Evolutionary conservation across 306 rosid genomes (phyloP).

Genomic region (Quercus wislizeni): DNA sequence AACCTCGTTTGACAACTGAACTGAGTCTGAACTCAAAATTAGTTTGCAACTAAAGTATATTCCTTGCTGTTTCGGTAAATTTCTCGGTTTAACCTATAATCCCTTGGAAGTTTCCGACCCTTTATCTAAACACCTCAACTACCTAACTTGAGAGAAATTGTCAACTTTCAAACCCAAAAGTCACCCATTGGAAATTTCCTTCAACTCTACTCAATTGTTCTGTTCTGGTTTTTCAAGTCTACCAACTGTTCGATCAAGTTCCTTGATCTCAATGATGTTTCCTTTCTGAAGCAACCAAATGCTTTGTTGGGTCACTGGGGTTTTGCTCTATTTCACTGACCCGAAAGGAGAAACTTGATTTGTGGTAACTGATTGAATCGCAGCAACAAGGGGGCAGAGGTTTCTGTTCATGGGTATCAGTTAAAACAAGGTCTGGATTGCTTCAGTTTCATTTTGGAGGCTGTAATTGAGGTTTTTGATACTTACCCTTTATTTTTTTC

Average conservation of each 20-base stretch:
- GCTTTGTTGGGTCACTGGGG: constrained; percentile 15
- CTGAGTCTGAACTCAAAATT: too few species aligned
- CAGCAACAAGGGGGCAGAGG: constrained; percentile 8
- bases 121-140: background rate
- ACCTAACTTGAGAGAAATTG: background rate
- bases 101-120: constrained; percentile 16
- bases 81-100: background rate
- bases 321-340: constrained; percentile 17
- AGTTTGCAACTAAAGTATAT: background rate
- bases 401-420: constrained; percentile 24
- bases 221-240: constrained; percentile 12
- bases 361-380: constrained; percentile 17
- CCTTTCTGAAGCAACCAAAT: background rate
- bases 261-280: constrained; percentile 9
- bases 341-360: background rate
- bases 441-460: constrained; percentile 32
- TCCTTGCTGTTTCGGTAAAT: background rate
- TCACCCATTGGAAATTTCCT: constrained; percentile 14
- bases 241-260: constrained; percentile 23
- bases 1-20: too few species aligned
- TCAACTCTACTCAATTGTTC: background rate
- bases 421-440: constrained; percentile 29
- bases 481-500: constrained; percentile 24
- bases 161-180: constrained; percentile 1
- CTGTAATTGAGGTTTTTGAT: constrained; percentile 41